Conservation (phyloP, 352 stramenopile genomes). For the Globisporangium apiculatum region DNA sequence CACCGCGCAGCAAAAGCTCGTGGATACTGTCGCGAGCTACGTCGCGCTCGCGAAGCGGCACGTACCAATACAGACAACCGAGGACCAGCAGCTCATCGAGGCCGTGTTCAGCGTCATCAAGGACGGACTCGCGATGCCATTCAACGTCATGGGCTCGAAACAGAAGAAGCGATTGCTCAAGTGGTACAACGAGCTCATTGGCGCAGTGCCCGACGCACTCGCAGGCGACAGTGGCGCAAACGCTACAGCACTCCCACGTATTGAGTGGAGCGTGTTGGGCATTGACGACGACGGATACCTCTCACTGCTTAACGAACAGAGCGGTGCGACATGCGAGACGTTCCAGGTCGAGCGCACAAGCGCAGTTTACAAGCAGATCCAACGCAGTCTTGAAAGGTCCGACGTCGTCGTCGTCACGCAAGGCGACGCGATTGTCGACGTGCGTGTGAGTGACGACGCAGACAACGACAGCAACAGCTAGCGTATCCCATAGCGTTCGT, state of each 20-base stretch:
- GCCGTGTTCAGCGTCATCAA: slow-evolving; percentile 65
- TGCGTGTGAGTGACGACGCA: slow-evolving; percentile 23
- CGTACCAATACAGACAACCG: slow-evolving; percentile 8
- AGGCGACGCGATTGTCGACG: slow-evolving; percentile 42
- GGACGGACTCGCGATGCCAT: slow-evolving; percentile 77
- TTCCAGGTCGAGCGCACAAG: slow-evolving; percentile 68
- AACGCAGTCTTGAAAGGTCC: slow-evolving; percentile 45
- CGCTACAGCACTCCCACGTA: slow-evolving; percentile 3
- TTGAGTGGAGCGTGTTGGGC: slow-evolving; percentile 62
- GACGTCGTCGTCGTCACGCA: slow-evolving; percentile 49
- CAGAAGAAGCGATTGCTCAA: slow-evolving; percentile 81
- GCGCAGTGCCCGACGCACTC: slow-evolving; percentile 34
- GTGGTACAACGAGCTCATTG: slow-evolving; percentile 82
- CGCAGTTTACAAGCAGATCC: slow-evolving; percentile 62
- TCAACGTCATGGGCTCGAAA: slow-evolving; percentile 73
- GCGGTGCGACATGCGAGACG: slow-evolving; percentile 56
- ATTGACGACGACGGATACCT: slow-evolving; percentile 75
- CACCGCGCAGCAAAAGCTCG: slow-evolving; percentile 70
- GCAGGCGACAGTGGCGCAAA: slow-evolving; percentile 17
- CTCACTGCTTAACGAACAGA: slow-evolving; percentile 57
- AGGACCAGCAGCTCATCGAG: slow-evolving; percentile 40
- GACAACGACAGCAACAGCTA: slow-evolving; percentile 14
- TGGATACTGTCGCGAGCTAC: slow-evolving; percentile 65
- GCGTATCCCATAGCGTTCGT: not conserved
- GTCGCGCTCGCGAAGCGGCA: slow-evolving; percentile 51